Conservation (phyloP, 306 rosid species). For the Prunus mongolica region DNA sequence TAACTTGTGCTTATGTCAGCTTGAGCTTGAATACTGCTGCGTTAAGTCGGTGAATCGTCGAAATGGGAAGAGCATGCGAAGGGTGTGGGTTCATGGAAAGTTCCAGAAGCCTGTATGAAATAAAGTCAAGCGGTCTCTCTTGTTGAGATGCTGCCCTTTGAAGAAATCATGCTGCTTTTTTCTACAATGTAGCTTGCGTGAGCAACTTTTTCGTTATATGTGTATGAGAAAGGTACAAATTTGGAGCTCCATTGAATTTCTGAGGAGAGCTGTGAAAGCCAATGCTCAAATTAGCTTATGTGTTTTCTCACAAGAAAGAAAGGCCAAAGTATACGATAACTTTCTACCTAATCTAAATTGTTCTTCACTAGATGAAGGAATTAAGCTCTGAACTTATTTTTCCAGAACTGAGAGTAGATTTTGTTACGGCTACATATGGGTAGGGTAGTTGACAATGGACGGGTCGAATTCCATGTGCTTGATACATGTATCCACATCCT, state of each 20-base stretch:
- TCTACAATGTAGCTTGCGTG: neutral
- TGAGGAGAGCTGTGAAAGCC: neutral
- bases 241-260: neutral
- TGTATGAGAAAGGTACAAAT: neutral
- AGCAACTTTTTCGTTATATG: neutral
- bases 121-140: neutral
- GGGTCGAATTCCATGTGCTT: no score
- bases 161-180: neutral
- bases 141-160: neutral
- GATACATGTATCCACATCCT: neutral
- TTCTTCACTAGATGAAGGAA: no score
- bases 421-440: neutral
- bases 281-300: neutral
- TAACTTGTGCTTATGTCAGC: constrained; percentile 42
- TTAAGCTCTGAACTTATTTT: no score
- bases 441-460: no score
- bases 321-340: neutral
- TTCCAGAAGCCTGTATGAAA: constrained; percentile 65
- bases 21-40: constrained; percentile 88
- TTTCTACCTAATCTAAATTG: no score
- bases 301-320: neutral
- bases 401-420: neutral
- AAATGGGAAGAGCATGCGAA: constrained; percentile 73
- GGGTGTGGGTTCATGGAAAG: constrained; percentile 98
- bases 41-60: constrained; percentile 72